Evolutionary conservation across 2,329 filamentous ascomycete genomes (phyloP).

Genomic region (Truncatella angustata): DNA sequence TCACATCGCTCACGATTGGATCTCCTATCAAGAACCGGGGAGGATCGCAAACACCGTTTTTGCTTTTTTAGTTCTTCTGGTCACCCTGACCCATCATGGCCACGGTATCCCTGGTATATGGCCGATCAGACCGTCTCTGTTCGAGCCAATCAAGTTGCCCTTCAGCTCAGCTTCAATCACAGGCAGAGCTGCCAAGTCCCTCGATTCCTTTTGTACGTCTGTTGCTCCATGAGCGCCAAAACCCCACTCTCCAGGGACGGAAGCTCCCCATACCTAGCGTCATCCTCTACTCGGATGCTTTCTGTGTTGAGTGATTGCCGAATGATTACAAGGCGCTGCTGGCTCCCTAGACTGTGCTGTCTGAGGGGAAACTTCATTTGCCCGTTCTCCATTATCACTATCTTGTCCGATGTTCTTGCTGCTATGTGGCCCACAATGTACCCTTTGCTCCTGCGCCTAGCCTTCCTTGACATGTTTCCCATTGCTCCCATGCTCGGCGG

Average conservation of each 20-base stretch:
- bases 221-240: not conserved
- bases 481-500: not conserved
- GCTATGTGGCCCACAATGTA: not conserved
- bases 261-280: not conserved
- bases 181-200: not conserved
- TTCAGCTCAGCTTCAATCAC: constrained; percentile 2
- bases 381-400: not conserved
- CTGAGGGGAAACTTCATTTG: not conserved
- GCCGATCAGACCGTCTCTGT: constrained; percentile 1
- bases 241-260: not conserved
- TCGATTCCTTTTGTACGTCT: not conserved
- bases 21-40: not conserved
- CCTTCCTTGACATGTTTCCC: not conserved
- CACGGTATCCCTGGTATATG: not conserved
- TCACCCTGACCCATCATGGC: not conserved
- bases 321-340: too few species aligned
- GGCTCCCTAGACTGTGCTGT: not conserved
- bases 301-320: too few species aligned
- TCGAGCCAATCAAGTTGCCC: not conserved
- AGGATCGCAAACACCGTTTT: not conserved
- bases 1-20: not conserved
- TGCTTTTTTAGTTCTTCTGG: not conserved
- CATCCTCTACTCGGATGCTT: not conserved
- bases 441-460: not conserved
- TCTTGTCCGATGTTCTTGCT: not conserved